These are phyloP conservation scores for Saturnispora dispora DNA, from an alignment of 805 yeast genomes.

Conservation along the genomic window DNA sequence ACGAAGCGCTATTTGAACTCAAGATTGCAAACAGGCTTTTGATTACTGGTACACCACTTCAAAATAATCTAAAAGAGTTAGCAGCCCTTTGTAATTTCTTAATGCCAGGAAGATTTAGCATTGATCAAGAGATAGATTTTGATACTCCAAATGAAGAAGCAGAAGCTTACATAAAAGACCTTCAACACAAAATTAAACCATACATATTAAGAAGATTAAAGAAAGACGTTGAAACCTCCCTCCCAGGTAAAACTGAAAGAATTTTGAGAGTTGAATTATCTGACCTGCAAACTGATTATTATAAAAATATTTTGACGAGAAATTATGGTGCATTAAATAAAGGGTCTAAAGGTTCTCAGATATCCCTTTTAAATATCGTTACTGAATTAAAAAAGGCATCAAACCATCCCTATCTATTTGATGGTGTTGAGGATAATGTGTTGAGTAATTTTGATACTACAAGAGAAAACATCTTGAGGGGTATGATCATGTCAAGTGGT, in stretches of 20 bases:
- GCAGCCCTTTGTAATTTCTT: constrained; percentile 91
- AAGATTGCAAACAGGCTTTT: constrained; percentile 75
- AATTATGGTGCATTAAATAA: constrained; percentile 87
- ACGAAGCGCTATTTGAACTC: constrained; percentile 78
- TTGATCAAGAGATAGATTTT: constrained; percentile 92
- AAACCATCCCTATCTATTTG: constrained; percentile 93
- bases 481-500: constrained; percentile 95
- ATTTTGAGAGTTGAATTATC: constrained; percentile 91
- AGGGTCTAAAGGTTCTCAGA: constrained; percentile 70
- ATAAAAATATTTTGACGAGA: constrained; percentile 84
- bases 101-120: constrained; percentile 88
- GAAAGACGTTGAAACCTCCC: constrained; percentile 93
- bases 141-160: constrained; percentile 82
- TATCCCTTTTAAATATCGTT: constrained; percentile 85
- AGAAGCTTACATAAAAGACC: constrained; percentile 76
- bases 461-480: constrained; percentile 76
- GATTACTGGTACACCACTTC: constrained; percentile 97
- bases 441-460: constrained; percentile 54
- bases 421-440: constrained; percentile 82
- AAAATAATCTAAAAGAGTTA: constrained; percentile 88
- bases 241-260: constrained; percentile 93
- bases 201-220: constrained; percentile 87
- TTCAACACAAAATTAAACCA: constrained; percentile 82
- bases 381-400: constrained; percentile 94
- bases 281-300: constrained; percentile 90